A percentile compares a stretch with the other conserved stretches of the same genome.
Conservation (phyloP, 2,329 filamentous ascomycete genomes). For the Colletotrichum cordylinicola region DNA sequence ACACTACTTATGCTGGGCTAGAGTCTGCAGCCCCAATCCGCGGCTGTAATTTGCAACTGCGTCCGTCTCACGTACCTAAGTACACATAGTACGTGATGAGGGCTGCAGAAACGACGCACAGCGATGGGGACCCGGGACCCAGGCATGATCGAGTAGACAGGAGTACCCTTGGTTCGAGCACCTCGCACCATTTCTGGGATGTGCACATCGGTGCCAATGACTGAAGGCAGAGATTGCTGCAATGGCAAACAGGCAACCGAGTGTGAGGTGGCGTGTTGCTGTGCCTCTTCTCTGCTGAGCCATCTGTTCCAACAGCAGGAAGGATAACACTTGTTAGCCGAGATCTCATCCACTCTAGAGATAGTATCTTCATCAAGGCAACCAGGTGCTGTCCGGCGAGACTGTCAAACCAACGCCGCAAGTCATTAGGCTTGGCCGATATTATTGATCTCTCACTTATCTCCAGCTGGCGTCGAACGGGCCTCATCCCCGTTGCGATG, state of each 20-base stretch:
- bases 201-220: not conserved
- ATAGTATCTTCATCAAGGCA: not conserved
- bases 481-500: not conserved
- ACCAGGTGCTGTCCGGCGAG: not conserved
- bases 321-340: not conserved
- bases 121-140: not conserved
- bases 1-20: not conserved
- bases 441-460: not conserved
- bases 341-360: not conserved
- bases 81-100: not conserved
- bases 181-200: not conserved
- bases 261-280: not conserved
- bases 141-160: not conserved
- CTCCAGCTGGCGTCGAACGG: not conserved
- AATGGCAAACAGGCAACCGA: not conserved
- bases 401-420: not conserved
- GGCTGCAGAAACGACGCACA: slow-evolving; percentile 1
- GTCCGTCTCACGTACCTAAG: not conserved
- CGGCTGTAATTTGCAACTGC: not conserved
- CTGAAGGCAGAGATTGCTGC: not conserved
- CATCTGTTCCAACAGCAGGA: not conserved
- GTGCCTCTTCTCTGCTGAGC: not conserved
- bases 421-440: not conserved
- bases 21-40: not conserved
- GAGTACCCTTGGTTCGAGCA: not conserved